Conservation (phyloP, 805 yeast genomes). For the Wickerhamomyces ciferrii region DNA sequence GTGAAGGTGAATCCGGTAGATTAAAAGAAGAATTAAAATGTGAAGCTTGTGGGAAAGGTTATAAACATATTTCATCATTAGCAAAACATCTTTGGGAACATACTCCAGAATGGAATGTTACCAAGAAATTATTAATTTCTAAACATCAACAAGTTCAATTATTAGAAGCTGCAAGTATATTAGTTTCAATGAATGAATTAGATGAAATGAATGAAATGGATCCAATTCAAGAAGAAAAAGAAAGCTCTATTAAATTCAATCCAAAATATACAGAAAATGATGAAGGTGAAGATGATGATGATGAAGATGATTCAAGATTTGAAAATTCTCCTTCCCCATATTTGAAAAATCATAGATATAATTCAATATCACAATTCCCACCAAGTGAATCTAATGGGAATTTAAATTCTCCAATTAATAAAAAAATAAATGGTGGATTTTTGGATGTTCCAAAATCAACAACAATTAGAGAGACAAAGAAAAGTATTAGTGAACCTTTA, state of each 20-base stretch:
- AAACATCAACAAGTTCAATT: slow-evolving; percentile 86
- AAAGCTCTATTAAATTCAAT: no score
- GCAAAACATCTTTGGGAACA: slow-evolving; percentile 93
- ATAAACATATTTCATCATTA: slow-evolving; percentile 81
- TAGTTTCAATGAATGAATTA: slow-evolving; percentile 65
- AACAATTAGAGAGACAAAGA: neutral
- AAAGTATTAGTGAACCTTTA: neutral
- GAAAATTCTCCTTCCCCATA: neutral
- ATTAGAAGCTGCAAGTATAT: slow-evolving; percentile 70
- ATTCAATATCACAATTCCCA: slow-evolving; percentile 38
- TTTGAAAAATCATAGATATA: slow-evolving; percentile 22
- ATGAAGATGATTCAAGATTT: neutral
- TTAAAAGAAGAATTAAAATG: slow-evolving; percentile 80
- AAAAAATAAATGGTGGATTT: slow-evolving; percentile 23
- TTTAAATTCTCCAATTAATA: neutral
- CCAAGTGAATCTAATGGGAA: slow-evolving; percentile 5
- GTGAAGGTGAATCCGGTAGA: slow-evolving; percentile 84
- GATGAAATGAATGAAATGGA: slow-evolving; percentile 33
- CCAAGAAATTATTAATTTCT: slow-evolving; percentile 74
- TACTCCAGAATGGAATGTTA: slow-evolving; percentile 90
- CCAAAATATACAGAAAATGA: neutral
- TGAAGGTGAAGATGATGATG: neutral
- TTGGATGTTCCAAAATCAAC: slow-evolving; percentile 16
- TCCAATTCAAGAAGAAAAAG: slow-evolving; percentile 1
- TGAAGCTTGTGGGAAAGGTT: slow-evolving; percentile 90